These are phyloP conservation scores for Linum usitatissimum DNA, from an alignment of 345 rosid genomes.

Conservation along the genomic window DNA sequence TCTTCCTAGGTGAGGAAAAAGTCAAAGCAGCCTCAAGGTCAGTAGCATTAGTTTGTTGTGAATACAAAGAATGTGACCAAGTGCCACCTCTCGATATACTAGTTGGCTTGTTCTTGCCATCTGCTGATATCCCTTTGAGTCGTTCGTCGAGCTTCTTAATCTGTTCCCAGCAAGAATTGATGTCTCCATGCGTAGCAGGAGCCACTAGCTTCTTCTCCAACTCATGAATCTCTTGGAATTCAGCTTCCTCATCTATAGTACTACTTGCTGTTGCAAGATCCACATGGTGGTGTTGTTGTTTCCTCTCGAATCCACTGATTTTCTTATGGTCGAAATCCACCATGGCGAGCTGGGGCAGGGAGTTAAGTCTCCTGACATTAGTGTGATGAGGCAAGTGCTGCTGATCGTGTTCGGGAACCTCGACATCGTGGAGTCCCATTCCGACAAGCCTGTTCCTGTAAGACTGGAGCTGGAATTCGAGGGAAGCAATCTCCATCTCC, in stretches of 20 bases:
- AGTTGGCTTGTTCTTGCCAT: constrained; percentile 12
- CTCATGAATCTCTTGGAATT: constrained; percentile 20
- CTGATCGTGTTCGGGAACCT: constrained; percentile 35
- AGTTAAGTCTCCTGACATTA: constrained; percentile 26
- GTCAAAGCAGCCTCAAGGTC: constrained; percentile 12
- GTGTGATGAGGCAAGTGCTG: constrained; percentile 22
- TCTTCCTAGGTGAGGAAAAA: constrained; percentile 6
- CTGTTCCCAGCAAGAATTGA: constrained; percentile 45
- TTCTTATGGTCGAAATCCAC: constrained; percentile 20
- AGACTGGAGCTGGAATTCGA: constrained; percentile 73
- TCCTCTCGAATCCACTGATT: constrained; percentile 9
- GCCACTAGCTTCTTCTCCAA: constrained; percentile 22
- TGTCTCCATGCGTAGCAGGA: constrained; percentile 22
- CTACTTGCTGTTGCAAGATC: constrained; percentile 2
- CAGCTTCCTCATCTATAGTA: constrained; percentile 15
- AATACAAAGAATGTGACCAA: constrained; percentile 26
- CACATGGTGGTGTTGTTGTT: constrained; percentile 2
- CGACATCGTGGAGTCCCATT: constrained; percentile 55
- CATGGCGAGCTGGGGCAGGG: constrained; percentile 21
- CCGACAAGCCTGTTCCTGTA: constrained; percentile 57
- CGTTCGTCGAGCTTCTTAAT: constrained; percentile 41
- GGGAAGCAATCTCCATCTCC: constrained; percentile 81
- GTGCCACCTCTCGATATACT: constrained; percentile 26
- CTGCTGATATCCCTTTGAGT: constrained; percentile 21
- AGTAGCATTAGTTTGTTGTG: constrained; percentile 23